Evolutionary conservation across 805 yeast species (phyloP).

Genomic region (Lachancea sp.): DNA sequence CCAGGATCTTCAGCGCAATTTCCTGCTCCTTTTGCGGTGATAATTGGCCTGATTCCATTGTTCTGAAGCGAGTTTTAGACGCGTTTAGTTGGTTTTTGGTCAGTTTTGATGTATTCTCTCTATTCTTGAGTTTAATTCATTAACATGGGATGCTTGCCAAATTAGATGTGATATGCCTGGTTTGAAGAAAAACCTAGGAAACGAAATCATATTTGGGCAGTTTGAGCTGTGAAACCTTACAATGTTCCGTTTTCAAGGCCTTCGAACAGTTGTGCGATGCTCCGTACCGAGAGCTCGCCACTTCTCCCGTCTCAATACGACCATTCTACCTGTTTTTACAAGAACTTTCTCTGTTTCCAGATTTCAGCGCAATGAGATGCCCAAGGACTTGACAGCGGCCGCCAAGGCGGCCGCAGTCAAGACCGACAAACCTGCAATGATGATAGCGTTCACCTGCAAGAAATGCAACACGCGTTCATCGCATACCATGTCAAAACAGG

Average conservation of each 20-base stretch:
- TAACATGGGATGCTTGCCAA: too few species aligned
- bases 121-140: too few species aligned
- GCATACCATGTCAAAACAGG: slow-evolving; percentile 88
- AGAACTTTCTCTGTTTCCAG: not conserved
- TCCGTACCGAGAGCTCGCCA: not conserved
- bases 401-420: slow-evolving; percentile 33
- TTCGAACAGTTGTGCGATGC: not conserved
- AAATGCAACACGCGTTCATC: slow-evolving; percentile 77
- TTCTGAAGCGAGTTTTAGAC: not conserved
- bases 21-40: slow-evolving; percentile 30
- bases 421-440: slow-evolving; percentile 68
- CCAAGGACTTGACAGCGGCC: not conserved
- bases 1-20: slow-evolving; percentile 27
- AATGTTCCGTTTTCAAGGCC: not conserved
- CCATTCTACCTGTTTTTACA: not conserved
- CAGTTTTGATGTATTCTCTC: not conserved
- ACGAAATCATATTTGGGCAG: too few species aligned
- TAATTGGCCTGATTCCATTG: slow-evolving; percentile 8
- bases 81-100: slow-evolving; percentile 6
- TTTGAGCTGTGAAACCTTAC: not conserved
- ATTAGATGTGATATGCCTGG: too few species aligned
- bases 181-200: too few species aligned
- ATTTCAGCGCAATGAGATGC: not conserved
- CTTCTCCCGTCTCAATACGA: not conserved
- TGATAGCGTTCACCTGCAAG: slow-evolving; percentile 91